Percentiles rank a stretch among this genome's conserved stretches.
Conservation (phyloP, 768 basidiomycete genomes). For the Tricholoma hemisulphureum region DNA sequence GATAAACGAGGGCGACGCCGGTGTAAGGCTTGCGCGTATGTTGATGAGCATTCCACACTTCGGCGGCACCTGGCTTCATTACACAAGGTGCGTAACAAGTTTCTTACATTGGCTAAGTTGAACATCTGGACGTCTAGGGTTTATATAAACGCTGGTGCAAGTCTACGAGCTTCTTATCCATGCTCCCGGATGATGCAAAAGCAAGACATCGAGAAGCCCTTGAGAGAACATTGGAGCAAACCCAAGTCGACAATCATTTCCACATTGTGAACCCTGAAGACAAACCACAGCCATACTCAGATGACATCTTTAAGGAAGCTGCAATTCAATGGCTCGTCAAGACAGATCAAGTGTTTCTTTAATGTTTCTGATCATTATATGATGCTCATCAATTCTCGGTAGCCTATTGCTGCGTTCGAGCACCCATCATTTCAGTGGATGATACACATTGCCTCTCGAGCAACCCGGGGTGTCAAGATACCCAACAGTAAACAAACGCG, state of each 20-base stretch:
- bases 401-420: constrained; percentile 12
- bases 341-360: constrained; percentile 30
- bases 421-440: constrained; percentile 30
- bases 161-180: constrained; percentile 17
- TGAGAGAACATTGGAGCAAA: neutral
- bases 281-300: constrained; percentile 17
- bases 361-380: neutral
- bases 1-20: neutral
- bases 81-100: constrained; percentile 4
- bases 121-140: neutral
- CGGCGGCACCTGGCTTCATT: constrained; percentile 2
- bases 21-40: neutral
- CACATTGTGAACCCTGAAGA: constrained; percentile 1
- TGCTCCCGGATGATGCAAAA: constrained; percentile 18
- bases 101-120: neutral
- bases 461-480: constrained; percentile 26
- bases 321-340: constrained; percentile 34
- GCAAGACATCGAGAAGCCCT: constrained; percentile 1
- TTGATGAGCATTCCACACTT: constrained; percentile 4
- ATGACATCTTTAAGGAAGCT: constrained; percentile 22
- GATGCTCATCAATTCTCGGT: neutral
- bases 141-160: constrained; percentile 11
- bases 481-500: constrained; percentile 23
- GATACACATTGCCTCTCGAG: constrained; percentile 22
- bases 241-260: constrained; percentile 3